Conservation (phyloP, 2,329 filamentous ascomycete species). For the Zelopaecilomyces penicillatus region DNA sequence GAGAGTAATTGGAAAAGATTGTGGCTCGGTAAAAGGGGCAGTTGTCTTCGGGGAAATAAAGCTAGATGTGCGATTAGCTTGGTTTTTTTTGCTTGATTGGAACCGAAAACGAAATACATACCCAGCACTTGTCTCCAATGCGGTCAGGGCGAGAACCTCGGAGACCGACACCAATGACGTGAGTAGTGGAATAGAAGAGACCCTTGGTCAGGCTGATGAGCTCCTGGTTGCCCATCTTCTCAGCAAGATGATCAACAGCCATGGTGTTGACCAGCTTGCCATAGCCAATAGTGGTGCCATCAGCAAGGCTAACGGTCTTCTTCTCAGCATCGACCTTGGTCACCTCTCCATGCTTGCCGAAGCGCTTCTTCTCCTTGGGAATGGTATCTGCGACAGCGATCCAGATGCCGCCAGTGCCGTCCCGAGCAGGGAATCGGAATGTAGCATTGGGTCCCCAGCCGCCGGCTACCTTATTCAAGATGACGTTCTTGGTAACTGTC, state of each 20-base stretch:
- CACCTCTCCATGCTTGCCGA: conserved; percentile 77
- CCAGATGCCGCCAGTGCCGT: conserved; percentile 98
- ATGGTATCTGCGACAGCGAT: conserved; percentile 91
- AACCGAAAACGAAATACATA: conserved; percentile 29
- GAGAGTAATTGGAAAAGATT: conserved; percentile 99
- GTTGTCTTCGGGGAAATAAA: conserved; percentile 99
- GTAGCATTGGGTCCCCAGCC: conserved; percentile 98
- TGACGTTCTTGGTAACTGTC: conserved; percentile 84
- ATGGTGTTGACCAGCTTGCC: conserved; percentile 92
- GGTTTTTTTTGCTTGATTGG: not conserved
- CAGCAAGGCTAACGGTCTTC: conserved; percentile 73
- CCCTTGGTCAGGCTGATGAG: conserved; percentile 76
- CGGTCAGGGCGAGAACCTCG: conserved; percentile 85
- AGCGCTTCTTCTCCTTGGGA: conserved; percentile 83
- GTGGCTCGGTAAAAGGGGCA: conserved; percentile 99
- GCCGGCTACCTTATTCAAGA: conserved; percentile 90
- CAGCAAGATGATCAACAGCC: conserved; percentile 81
- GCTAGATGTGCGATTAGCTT: conserved; percentile 30
- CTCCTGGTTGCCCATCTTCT: conserved; percentile 82
- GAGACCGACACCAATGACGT: conserved; percentile 93
- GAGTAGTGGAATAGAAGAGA: conserved; percentile 93
- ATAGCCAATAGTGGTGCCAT: conserved; percentile 85
- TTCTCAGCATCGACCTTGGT: conserved; percentile 77
- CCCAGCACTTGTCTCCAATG: conserved; percentile 99
- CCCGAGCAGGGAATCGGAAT: conserved; percentile 93